Evolutionary conservation across 805 yeast species (phyloP).

Genomic region (Starmerella stigmatis): DNA sequence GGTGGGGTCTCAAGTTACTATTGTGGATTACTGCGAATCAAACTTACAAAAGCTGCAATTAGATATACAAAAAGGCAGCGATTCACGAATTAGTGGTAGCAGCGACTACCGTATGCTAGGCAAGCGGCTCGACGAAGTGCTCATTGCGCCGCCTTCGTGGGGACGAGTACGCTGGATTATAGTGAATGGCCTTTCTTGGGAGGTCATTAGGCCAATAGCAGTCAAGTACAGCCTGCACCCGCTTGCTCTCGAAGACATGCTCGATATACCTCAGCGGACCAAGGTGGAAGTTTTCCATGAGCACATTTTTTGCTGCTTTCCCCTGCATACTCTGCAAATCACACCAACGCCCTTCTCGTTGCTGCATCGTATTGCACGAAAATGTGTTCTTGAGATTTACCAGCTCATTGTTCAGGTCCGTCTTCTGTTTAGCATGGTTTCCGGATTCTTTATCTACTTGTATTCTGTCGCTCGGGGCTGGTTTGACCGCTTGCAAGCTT

Average conservation of each 20-base stretch:
- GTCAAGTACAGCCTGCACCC: constrained; percentile 41
- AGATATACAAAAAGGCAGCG: constrained; percentile 30
- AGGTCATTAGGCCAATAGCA: constrained; percentile 41
- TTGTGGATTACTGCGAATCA: constrained; percentile 41
- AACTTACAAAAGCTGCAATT: constrained; percentile 38
- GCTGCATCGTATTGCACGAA: background rate
- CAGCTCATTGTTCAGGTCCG: background rate
- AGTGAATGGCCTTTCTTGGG: constrained; percentile 54
- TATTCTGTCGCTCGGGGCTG: background rate
- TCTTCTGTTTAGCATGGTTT: background rate
- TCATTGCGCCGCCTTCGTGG: constrained; percentile 39
- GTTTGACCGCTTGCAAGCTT: background rate
- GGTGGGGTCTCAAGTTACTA: constrained; percentile 44
- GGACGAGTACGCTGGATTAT: constrained; percentile 46
- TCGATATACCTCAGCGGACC: constrained; percentile 52
- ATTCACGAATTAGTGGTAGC: constrained; percentile 25
- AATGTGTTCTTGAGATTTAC: background rate
- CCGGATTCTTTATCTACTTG: background rate
- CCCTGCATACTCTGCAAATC: constrained; percentile 40
- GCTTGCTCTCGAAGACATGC: constrained; percentile 51
- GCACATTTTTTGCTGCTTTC: constrained; percentile 46
- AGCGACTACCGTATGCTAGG: constrained; percentile 7
- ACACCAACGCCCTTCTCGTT: constrained; percentile 22
- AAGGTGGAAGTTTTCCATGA: constrained; percentile 44
- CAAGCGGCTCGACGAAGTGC: constrained; percentile 15